Conservation (phyloP, 306 rosid genomes). For the Cyamopsis tetragonoloba region DNA sequence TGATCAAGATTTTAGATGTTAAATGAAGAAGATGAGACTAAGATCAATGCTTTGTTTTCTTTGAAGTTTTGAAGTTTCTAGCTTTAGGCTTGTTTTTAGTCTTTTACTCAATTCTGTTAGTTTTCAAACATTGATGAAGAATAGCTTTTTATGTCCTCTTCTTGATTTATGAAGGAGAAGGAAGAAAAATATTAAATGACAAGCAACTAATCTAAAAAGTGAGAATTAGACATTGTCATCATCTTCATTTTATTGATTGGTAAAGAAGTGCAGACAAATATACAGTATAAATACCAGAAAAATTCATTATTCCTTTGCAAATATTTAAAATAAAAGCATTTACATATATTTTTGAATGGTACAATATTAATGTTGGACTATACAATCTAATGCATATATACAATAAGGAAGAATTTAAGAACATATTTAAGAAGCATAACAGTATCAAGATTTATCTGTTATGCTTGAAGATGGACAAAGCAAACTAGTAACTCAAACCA, state of each 20-base stretch:
- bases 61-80: not conserved
- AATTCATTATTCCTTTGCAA: not conserved
- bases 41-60: not conserved
- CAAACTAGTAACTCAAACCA: not conserved
- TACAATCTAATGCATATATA: not conserved
- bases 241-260: not conserved
- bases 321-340: not conserved
- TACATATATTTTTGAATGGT: not conserved
- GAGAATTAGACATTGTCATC: not conserved
- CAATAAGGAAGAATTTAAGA: not conserved
- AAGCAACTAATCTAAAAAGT: too few species aligned
- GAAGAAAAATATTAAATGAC: too few species aligned
- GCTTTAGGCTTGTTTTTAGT: not conserved
- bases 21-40: not conserved
- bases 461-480: not conserved
- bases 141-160: not conserved
- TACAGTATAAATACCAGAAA: not conserved
- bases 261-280: too few species aligned
- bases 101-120: not conserved
- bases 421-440: not conserved
- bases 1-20: constrained; percentile 21
- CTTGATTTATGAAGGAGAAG: not conserved
- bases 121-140: not conserved
- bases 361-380: not conserved
- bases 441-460: not conserved